A percentile compares a stretch with the other conserved stretches of the same genome.
Evolutionary conservation across 228 moss, liverwort and hornwort species (phyloP).

Genomic region (Sphagnum magellanicum): DNA sequence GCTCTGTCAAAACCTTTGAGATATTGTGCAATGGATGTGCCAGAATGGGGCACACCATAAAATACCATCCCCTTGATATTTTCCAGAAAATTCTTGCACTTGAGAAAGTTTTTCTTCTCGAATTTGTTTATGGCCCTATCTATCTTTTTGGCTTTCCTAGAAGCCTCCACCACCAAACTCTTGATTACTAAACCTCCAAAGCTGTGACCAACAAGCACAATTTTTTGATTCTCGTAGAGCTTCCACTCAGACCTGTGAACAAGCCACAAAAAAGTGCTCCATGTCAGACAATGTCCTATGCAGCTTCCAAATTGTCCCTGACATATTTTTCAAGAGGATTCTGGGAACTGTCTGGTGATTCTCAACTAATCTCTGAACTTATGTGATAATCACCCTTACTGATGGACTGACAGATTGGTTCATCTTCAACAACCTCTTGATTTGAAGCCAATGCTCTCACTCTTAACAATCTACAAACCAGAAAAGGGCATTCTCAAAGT

Average conservation of each 20-base stretch:
- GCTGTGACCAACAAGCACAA: constrained; percentile 15
- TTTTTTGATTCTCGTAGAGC: constrained; percentile 1
- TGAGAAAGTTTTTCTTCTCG: too few relatives aligned
- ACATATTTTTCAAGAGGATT: too few relatives aligned
- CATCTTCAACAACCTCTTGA: too few relatives aligned
- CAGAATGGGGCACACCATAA: constrained; percentile 13
- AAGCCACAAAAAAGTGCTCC: neutral
- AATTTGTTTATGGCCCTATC: too few relatives aligned
- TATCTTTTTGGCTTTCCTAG: too few relatives aligned
- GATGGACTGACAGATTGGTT: neutral
- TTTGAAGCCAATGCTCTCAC: too few relatives aligned
- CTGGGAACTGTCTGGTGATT: neutral
- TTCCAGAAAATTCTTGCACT: constrained; percentile 9
- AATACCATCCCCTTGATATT: constrained; percentile 3
- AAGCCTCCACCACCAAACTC: constrained; percentile 17
- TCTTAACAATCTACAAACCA: too few relatives aligned
- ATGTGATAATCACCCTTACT: neutral
- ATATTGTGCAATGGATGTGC: neutral
- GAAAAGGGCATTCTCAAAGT: too few relatives aligned
- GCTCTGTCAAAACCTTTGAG: too few relatives aligned
- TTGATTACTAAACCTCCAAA: constrained; percentile 21
- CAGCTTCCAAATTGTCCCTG: neutral
- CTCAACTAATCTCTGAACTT: neutral
- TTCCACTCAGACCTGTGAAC: constrained; percentile 1
- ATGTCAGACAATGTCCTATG: neutral